Base-by-base conservation (phyloP, 345 rosid genomes). In the Triadica sebifera region DNA sequence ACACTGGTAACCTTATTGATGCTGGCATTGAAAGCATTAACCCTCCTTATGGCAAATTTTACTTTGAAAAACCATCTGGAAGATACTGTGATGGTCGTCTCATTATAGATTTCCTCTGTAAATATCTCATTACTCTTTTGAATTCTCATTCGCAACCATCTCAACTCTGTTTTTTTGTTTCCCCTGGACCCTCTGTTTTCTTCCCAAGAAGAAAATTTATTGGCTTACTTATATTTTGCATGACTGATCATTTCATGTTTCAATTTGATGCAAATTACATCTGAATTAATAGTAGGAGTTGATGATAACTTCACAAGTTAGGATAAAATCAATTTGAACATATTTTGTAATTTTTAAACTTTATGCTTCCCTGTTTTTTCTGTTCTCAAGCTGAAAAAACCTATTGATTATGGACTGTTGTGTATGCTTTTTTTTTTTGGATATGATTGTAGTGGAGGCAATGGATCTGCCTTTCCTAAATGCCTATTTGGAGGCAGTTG, bases 31-130 rank as follows among this genome's bases (percentile, higher is more conserved):
- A 89, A 71, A 83, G 37, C 81, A 77, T 95, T 41, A 69, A 65
- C 13, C 89, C 86, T 29, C 98, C 99, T 0, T 73, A 93, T 76
- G 98, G 99, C 9, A 77, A 87, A 37, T 77, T 61, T 79, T 84
- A 90, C 81, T 95, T 95, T 82, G 67, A 70, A 10, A 78, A 43
- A 25, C 93, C 97, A 5, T 86, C 93, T 1, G 96, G 93, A 71
- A 84, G 98, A 89, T 95, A 85, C 85, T 90, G 92, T 15, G 96
- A 95, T 56, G 97, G 99, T 72, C 92, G 94, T 12, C 91, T 95
- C 61, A 74, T 81, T 19, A 34, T 91, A 20, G 98, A 95, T 86
- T 93, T 91, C 72, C 87, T 95, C 74, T 74, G 98, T 95, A 88
- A 80, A 55, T 52, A 59, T 39, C 76, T 60, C 62, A 12, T 57